phyloP scores from a whole-genome alignment of 1,139 yeast genomes.

The Candida smagusa region DNA sequence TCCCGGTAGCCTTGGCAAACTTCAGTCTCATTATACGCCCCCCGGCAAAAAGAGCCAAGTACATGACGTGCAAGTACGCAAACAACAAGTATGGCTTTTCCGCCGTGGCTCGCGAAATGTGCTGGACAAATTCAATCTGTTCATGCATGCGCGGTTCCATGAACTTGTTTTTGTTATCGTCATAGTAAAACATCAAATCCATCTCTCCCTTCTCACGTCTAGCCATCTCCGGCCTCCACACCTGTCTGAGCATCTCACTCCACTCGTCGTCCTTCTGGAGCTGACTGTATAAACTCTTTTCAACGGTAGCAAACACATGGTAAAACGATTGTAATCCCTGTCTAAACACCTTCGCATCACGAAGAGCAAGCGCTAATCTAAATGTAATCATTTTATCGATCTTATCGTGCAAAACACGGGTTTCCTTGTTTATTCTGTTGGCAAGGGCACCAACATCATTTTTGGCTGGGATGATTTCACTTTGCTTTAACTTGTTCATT shows the following conservation, averaged over 20 bases:
- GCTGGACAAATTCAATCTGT: slow-evolving; percentile 61
- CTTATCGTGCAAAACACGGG: slow-evolving; percentile 62
- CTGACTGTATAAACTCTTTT: slow-evolving; percentile 50
- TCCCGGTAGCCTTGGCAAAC: slow-evolving; percentile 61
- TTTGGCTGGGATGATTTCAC: slow-evolving; percentile 65
- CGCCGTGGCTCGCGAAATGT: slow-evolving; percentile 50
- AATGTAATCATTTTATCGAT: slow-evolving; percentile 68
- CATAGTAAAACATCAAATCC: slow-evolving; percentile 68
- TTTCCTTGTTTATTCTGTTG: slow-evolving; percentile 71
- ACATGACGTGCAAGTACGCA: slow-evolving; percentile 87
- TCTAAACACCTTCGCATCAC: slow-evolving; percentile 73
- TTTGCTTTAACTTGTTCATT: too few species aligned
- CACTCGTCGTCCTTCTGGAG: slow-evolving; percentile 41
- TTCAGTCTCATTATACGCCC: slow-evolving; percentile 72
- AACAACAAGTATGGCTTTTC: slow-evolving; percentile 69
- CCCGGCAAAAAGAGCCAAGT: slow-evolving; percentile 84
- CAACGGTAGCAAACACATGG: slow-evolving; percentile 71
- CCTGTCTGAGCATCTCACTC: slow-evolving; percentile 42
- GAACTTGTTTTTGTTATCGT: slow-evolving; percentile 53
- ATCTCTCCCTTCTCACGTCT: slow-evolving; percentile 55
- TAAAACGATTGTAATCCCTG: slow-evolving; percentile 79
- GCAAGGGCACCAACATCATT: slow-evolving; percentile 78
- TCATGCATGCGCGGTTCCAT: slow-evolving; percentile 53
- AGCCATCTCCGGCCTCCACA: slow-evolving; percentile 73
- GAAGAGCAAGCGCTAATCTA: slow-evolving; percentile 69